Conservation (phyloP, 2,329 filamentous ascomycete species). For the Colletotrichum chlorophyti region DNA sequence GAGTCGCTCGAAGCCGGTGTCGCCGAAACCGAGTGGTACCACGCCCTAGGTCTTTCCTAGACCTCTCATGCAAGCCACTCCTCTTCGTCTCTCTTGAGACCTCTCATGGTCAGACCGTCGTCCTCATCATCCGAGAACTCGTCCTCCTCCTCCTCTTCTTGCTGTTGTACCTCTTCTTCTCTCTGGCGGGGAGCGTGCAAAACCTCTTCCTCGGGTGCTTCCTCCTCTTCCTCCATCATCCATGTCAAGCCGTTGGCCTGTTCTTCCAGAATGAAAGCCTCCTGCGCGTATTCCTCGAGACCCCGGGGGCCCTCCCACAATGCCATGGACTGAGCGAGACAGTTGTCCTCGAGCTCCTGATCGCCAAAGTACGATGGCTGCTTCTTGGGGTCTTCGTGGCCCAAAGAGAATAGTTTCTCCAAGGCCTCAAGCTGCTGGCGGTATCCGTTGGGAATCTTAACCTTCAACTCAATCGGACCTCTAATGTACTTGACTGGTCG, state of each 20-base stretch:
- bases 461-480: constrained; percentile 81
- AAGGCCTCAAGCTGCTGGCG: constrained; percentile 81
- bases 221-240: constrained; percentile 73
- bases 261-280: constrained; percentile 94
- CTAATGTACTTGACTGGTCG: constrained; percentile 80
- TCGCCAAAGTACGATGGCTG: constrained; percentile 72
- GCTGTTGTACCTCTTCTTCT: constrained; percentile 39
- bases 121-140: constrained; percentile 61
- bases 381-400: constrained; percentile 57
- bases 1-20: not conserved
- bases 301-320: constrained; percentile 92
- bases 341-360: constrained; percentile 62
- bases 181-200: constrained; percentile 29
- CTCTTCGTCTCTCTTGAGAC: constrained; percentile 63
- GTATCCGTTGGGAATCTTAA: constrained; percentile 88
- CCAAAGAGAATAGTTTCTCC: constrained; percentile 63
- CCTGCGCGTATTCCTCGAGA: constrained; percentile 91
- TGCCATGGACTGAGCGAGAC: constrained; percentile 77
- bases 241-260: constrained; percentile 91
- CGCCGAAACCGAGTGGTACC: constrained; percentile 6
- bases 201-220: constrained; percentile 39
- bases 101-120: constrained; percentile 64
- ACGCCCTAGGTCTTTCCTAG: not conserved
- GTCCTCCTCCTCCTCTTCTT: constrained; percentile 49
- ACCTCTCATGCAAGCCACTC: constrained; percentile 60